phyloP scores from a whole-genome alignment of 805 yeast genomes.

The Monosporozyma aquatica region DNA sequence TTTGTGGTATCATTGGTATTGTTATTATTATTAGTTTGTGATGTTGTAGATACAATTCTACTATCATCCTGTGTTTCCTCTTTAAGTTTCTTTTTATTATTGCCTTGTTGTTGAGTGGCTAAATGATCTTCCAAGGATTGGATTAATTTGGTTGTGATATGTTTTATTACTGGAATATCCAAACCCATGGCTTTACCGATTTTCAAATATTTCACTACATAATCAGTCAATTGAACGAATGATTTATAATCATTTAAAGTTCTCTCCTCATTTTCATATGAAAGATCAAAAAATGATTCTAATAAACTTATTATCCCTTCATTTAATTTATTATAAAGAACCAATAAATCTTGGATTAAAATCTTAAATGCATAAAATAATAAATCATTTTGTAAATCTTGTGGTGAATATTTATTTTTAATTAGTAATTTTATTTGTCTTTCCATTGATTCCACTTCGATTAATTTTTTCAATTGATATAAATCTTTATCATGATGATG shows the following conservation, averaged over 20 bases:
- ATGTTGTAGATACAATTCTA: background rate
- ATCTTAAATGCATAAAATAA: conserved; percentile 68
- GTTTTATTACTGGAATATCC: conserved; percentile 91
- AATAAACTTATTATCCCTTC: conserved; percentile 91
- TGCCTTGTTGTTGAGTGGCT: conserved; percentile 39
- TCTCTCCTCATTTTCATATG: conserved; percentile 73
- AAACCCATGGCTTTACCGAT: conserved; percentile 89
- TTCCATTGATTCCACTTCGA: conserved; percentile 72
- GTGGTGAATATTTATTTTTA: conserved; percentile 65
- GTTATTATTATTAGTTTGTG: background rate
- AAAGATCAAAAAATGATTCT: conserved; percentile 92
- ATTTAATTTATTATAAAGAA: conserved; percentile 78
- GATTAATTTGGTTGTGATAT: conserved; percentile 91
- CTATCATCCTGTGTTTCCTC: background rate
- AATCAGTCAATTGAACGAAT: conserved; percentile 77
- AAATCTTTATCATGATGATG: conserved; percentile 1
- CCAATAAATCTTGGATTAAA: conserved; percentile 76
- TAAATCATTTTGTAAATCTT: conserved; percentile 78
- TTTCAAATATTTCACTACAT: conserved; percentile 78
- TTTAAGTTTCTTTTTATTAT: background rate
- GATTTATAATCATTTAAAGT: conserved; percentile 75
- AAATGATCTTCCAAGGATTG: conserved; percentile 80
- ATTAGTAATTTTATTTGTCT: conserved; percentile 67
- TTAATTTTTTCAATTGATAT: conserved; percentile 24
- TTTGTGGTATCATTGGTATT: conserved; percentile 8